Percentiles rank a stretch among this genome's conserved stretches.
phyloP scores from a whole-genome alignment of 139 green algal species.

The Chlorokybus atmophyticus region DNA sequence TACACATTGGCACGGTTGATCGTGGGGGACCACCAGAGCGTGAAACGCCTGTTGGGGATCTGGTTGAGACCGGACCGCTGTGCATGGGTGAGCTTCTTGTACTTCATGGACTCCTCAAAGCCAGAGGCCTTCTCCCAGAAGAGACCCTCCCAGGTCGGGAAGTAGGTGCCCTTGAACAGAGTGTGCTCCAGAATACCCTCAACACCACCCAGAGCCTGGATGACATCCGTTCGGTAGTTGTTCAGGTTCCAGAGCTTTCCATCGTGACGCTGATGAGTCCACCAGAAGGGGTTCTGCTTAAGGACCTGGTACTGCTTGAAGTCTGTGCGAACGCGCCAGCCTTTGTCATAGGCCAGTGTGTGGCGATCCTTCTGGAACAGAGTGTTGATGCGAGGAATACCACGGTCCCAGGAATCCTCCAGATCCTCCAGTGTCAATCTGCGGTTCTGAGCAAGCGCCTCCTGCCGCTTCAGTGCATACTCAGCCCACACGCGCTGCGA shows the following conservation, averaged over 20 bases:
- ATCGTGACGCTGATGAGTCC: constrained; percentile 97
- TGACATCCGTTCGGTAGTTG: constrained; percentile 95
- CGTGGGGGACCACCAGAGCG: constrained; percentile 96
- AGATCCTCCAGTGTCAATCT: constrained; percentile 42
- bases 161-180: constrained; percentile 93
- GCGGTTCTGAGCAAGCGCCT: constrained; percentile 59
- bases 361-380: constrained; percentile 98
- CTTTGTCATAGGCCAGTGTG: constrained; percentile 97
- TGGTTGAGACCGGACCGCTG: constrained; percentile 95
- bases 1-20: constrained; percentile 99
- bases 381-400: constrained; percentile 98
- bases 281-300: constrained; percentile 94
- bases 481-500: constrained; percentile 94
- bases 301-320: constrained; percentile 89
- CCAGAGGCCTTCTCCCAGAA: constrained; percentile 97
- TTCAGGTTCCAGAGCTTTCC: constrained; percentile 99
- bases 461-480: constrained; percentile 94
- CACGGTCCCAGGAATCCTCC: constrained; percentile 90
- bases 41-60: constrained; percentile 99
- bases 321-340: constrained; percentile 90
- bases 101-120: constrained; percentile 93
- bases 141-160: constrained; percentile 99
- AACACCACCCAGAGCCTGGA: constrained; percentile 94
- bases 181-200: constrained; percentile 99
- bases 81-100: constrained; percentile 99